Evolutionary conservation across 805 yeast species (phyloP), one percentile per base, ranked within the genome.

Genomic region (Yarrowia phangngaensis): DNA sequence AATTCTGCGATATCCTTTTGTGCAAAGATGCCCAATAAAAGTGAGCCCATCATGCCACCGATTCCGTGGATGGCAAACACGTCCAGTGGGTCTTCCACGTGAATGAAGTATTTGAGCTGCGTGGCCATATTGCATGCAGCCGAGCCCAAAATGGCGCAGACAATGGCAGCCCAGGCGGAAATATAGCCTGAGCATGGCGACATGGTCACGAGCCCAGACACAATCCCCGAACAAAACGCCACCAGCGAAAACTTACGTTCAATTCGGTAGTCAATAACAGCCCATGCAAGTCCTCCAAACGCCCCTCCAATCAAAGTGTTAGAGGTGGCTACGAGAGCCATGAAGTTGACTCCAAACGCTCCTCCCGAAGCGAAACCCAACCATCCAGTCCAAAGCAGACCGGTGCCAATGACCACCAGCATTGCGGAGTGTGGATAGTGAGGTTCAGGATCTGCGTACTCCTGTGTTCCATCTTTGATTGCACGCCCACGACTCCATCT

Each of bases 101-200:
- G 75, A 54, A 90, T 63, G 52, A 77, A 49, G 56, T 72, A 69
- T 71, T 89, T 88, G 58, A 87, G 64, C 66, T 85, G 94, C 54
- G 86, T 87, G 38, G 94, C 90, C 61, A 78, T 75, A 74, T 89
- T 88, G 70, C 95, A 87, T 28, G 79, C 79, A 49, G 79, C 63
- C 22, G 82, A 90, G 41, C 89, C 82, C 22, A 80, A 68, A 35
- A 77, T 68, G 63, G 95, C 95, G 60, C 84, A 80, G 49, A 80
- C 71, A 29, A 84, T 74, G 2, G 95, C 75, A 40, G 87, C 77
- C 80, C 88, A 85, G 51, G 85, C 79, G 50, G 95, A 92, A 34
- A 88, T 90, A 63, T 72, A 89, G 55, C 97, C 97, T 15, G 97
- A 97, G 55, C 90, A 97, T 38, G 98, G 97, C 2, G 97, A 90